These are phyloP conservation scores for Heritiera littoralis DNA, from an alignment of 345 rosid genomes.

Conservation along the genomic window DNA sequence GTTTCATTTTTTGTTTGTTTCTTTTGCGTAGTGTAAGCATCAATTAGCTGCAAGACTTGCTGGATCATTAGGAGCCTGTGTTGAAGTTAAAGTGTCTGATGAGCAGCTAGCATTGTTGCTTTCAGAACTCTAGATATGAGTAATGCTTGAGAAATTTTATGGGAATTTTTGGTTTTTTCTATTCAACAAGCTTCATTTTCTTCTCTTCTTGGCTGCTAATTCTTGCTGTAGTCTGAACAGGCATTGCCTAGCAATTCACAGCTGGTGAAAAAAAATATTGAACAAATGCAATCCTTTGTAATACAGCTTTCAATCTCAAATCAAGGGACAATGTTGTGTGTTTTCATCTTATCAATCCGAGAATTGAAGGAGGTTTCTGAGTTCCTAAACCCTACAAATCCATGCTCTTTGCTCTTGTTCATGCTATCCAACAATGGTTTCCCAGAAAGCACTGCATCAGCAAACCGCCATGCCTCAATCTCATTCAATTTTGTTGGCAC, in stretches of 20 bases:
- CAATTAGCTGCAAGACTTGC: conserved; percentile 86
- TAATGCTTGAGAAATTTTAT: background rate
- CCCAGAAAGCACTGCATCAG: conserved; percentile 23
- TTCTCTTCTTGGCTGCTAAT: too few species aligned
- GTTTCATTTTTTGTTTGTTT: conserved; percentile 12
- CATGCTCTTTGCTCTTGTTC: conserved; percentile 49
- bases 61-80: conserved; percentile 55
- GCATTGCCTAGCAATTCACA: background rate
- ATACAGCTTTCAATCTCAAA: background rate
- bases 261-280: background rate
- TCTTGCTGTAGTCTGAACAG: too few species aligned
- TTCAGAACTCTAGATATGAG: conserved; percentile 43
- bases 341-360: conserved; percentile 33
- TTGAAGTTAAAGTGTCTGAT: conserved; percentile 61
- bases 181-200: too few species aligned
- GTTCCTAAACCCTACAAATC: conserved; percentile 49
- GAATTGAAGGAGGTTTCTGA: conserved; percentile 35
- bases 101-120: conserved; percentile 68
- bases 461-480: conserved; percentile 31
- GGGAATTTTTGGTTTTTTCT: too few species aligned
- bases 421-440: conserved; percentile 23
- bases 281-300: background rate
- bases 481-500: conserved; percentile 28
- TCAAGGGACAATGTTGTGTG: conserved; percentile 30
- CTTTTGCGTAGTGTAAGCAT: conserved; percentile 72